phyloP scores from a whole-genome alignment of 176 grass and related monocot genomes.

The Panicum miliaceum region DNA sequence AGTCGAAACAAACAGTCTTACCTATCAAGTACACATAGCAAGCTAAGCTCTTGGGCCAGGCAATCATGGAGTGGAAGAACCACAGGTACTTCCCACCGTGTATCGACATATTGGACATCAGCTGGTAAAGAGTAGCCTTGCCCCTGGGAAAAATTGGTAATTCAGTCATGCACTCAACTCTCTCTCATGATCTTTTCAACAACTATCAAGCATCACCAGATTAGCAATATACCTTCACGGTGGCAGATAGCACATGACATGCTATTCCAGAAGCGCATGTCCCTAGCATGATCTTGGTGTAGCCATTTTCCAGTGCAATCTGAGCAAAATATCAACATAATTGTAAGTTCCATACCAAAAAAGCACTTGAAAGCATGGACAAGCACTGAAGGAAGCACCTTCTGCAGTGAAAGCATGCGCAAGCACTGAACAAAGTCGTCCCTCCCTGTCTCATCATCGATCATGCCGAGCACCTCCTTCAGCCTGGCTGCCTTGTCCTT shows the following conservation, averaged over 20 bases:
- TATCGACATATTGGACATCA: slow-evolving; percentile 94
- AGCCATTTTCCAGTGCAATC: slow-evolving; percentile 79
- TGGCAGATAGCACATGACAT: slow-evolving; percentile 78
- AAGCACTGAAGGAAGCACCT: slow-evolving; percentile 55
- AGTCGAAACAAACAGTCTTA: slow-evolving; percentile 30
- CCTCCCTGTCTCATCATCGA: slow-evolving; percentile 76
- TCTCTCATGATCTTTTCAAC: not conserved
- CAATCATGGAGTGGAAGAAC: slow-evolving; percentile 84
- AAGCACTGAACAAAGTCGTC: slow-evolving; percentile 74
- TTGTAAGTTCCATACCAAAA: not conserved
- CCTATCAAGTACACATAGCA: slow-evolving; percentile 74
- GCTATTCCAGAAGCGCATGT: slow-evolving; percentile 83
- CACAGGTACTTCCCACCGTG: slow-evolving; percentile 74
- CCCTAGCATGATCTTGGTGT: slow-evolving; percentile 81
- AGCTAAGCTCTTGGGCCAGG: slow-evolving; percentile 67
- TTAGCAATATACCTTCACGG: slow-evolving; percentile 68
- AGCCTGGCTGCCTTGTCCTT: slow-evolving; percentile 36
- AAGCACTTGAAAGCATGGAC: slow-evolving; percentile 10
- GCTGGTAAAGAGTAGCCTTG: slow-evolving; percentile 93
- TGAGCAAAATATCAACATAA: slow-evolving; percentile 47
- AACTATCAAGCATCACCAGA: not conserved
- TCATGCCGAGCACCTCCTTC: slow-evolving; percentile 49
- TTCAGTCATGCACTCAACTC: not conserved
- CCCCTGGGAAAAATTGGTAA: slow-evolving; percentile 56
- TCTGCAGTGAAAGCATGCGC: slow-evolving; percentile 75